phyloP scores from a whole-genome alignment of 1,284 basidiomycete genomes.

The Sporisorium graminicola region DNA sequence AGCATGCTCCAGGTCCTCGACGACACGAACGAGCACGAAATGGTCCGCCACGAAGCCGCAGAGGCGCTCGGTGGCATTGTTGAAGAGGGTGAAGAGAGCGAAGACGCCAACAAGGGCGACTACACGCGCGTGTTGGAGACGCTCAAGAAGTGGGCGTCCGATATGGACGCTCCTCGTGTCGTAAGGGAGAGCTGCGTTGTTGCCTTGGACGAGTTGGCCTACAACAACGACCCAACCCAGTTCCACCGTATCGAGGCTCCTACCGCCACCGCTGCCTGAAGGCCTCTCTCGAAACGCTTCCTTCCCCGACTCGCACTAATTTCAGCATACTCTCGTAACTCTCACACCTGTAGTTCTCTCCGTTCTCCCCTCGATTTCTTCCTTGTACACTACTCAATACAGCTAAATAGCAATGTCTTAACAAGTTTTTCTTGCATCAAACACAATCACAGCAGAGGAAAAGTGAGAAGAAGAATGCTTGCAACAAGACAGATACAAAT shows the following conservation, averaged over 20 bases:
- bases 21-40: slow-evolving; percentile 84
- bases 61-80: slow-evolving; percentile 97
- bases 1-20: slow-evolving; percentile 83
- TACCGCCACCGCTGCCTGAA: slow-evolving; percentile 17
- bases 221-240: slow-evolving; percentile 69
- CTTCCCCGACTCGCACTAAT: neutral
- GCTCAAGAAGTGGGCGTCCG: slow-evolving; percentile 85
- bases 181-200: slow-evolving; percentile 96
- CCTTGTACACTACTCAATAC: slow-evolving; percentile 25
- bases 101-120: slow-evolving; percentile 68
- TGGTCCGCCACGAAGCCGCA: slow-evolving; percentile 99
- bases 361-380: neutral
- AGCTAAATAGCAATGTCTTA: neutral
- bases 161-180: slow-evolving; percentile 84
- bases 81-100: slow-evolving; percentile 76
- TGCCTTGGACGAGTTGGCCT: slow-evolving; percentile 79
- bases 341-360: too few species aligned
- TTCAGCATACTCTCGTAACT: neutral
- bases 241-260: slow-evolving; percentile 63
- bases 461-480: slow-evolving; percentile 10
- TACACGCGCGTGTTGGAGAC: slow-evolving; percentile 78
- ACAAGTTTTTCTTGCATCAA: neutral
- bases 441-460: neutral
- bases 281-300: neutral
- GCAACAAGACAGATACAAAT: slow-evolving; percentile 24